These are phyloP conservation scores for Debaryomycetaceae sp. DNA, from an alignment of 1,139 yeast genomes.

Conservation along the genomic window DNA sequence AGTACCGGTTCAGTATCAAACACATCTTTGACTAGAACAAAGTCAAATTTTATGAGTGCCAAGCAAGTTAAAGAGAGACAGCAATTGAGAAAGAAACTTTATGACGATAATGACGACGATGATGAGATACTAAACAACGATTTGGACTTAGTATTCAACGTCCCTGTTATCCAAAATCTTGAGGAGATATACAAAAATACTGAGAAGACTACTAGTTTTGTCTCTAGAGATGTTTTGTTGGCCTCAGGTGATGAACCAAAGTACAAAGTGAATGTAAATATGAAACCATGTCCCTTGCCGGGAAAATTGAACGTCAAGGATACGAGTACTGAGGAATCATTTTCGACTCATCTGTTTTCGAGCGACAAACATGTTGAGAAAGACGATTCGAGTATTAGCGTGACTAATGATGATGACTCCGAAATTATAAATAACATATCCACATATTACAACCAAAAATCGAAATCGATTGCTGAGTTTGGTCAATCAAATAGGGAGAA, in stretches of 20 bases:
- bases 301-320: constrained; percentile 21
- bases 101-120: constrained; percentile 45
- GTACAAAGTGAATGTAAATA: constrained; percentile 15
- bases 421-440: constrained; percentile 37
- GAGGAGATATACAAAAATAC: constrained; percentile 28
- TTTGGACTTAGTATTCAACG: constrained; percentile 42
- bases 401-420: constrained; percentile 23
- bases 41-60: constrained; percentile 33
- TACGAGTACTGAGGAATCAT: constrained; percentile 1
- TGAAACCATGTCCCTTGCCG: constrained; percentile 36
- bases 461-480: constrained; percentile 18
- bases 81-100: constrained; percentile 36
- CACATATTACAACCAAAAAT: constrained; percentile 34
- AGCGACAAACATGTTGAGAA: constrained; percentile 16
- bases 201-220: constrained; percentile 10
- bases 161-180: constrained; percentile 40
- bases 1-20: constrained; percentile 6
- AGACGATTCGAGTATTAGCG: constrained; percentile 13
- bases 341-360: background rate
- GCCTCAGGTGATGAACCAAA: constrained; percentile 21
- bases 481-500: background rate
- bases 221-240: constrained; percentile 27
- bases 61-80: constrained; percentile 40
- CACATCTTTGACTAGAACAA: constrained; percentile 25
- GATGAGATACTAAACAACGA: constrained; percentile 40